A percentile compares a stretch with the other conserved stretches of the same genome.
Evolutionary conservation across 192 early-diverging fungal genomes (phyloP).

Genomic region (Coemansia sp.): DNA sequence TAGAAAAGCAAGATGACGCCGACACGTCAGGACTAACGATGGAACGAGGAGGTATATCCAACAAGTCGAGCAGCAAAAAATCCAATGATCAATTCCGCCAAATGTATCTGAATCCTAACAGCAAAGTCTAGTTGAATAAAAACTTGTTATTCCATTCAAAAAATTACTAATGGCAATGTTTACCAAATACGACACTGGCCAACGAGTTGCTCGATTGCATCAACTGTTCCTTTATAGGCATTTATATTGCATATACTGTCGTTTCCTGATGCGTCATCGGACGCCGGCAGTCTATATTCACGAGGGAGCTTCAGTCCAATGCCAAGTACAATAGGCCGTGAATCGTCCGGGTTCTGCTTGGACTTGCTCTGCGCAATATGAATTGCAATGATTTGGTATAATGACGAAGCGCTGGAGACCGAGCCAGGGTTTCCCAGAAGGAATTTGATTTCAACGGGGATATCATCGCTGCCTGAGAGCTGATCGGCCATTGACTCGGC

Average conservation of each 20-base stretch:
- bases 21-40: background rate
- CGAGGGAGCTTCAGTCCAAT: slow-evolving; percentile 33
- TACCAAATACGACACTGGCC: slow-evolving; percentile 28
- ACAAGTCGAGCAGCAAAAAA: background rate
- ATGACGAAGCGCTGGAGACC: slow-evolving; percentile 21
- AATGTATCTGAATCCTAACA: slow-evolving; percentile 11
- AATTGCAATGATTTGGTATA: slow-evolving; percentile 44
- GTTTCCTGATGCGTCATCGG: slow-evolving; percentile 9
- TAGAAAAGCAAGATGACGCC: background rate
- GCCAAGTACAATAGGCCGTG: slow-evolving; percentile 34
- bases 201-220: slow-evolving; percentile 16
- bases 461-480: slow-evolving; percentile 11
- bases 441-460: slow-evolving; percentile 44
- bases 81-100: slow-evolving; percentile 44
- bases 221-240: slow-evolving; percentile 12
- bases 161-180: background rate
- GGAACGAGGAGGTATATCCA: background rate
- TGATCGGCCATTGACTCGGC: slow-evolving; percentile 8
- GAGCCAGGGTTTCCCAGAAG: slow-evolving; percentile 27
- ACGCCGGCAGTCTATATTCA: slow-evolving; percentile 11
- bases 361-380: slow-evolving; percentile 29
- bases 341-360: slow-evolving; percentile 18
- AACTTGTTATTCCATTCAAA: background rate
- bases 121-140: background rate
- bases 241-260: slow-evolving; percentile 4